Evolutionary conservation across 2,329 filamentous ascomycete genomes (phyloP).

Genomic region (Diaporthe sp.): DNA sequence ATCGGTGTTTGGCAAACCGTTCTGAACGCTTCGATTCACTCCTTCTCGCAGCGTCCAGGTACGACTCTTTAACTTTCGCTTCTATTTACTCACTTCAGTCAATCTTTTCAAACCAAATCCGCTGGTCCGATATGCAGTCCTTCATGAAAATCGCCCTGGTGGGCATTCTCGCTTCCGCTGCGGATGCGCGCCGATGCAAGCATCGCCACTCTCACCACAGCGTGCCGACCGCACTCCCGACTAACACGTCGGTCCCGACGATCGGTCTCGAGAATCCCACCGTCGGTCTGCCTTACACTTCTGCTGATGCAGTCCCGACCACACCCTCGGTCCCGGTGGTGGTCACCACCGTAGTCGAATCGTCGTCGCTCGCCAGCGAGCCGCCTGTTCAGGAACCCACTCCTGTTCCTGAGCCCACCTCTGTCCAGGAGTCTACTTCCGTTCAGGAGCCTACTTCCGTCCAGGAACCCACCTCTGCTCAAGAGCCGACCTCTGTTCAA

Average conservation of each 20-base stretch:
- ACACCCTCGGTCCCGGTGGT: neutral
- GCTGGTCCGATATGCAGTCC: slow-evolving; percentile 22
- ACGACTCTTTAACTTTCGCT: slow-evolving; percentile 20
- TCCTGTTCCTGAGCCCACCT: neutral
- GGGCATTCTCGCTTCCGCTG: slow-evolving; percentile 10
- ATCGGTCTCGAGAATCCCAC: neutral
- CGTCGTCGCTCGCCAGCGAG: slow-evolving; percentile 1
- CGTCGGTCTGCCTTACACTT: neutral
- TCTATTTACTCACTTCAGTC: slow-evolving; percentile 35
- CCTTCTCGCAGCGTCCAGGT: slow-evolving; percentile 11
- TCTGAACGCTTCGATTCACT: slow-evolving; percentile 17
- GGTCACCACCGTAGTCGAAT: neutral
- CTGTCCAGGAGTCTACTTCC: neutral
- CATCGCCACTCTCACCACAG: slow-evolving; percentile 33
- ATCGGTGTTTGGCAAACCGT: neutral
- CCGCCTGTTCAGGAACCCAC: slow-evolving; percentile 1
- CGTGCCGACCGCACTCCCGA: neutral
- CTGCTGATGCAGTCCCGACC: slow-evolving; percentile 11
- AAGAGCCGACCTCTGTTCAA: neutral
- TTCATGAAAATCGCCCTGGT: slow-evolving; percentile 28
- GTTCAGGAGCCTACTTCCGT: neutral
- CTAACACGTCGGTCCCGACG: neutral
- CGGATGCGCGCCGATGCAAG: slow-evolving; percentile 34
- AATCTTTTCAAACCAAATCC: slow-evolving; percentile 18
- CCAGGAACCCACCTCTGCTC: neutral